A percentile compares a stretch with the other conserved stretches of the same genome.
Evolutionary conservation across 306 rosid species (phyloP).

Genomic region (Castanea mollissima): DNA sequence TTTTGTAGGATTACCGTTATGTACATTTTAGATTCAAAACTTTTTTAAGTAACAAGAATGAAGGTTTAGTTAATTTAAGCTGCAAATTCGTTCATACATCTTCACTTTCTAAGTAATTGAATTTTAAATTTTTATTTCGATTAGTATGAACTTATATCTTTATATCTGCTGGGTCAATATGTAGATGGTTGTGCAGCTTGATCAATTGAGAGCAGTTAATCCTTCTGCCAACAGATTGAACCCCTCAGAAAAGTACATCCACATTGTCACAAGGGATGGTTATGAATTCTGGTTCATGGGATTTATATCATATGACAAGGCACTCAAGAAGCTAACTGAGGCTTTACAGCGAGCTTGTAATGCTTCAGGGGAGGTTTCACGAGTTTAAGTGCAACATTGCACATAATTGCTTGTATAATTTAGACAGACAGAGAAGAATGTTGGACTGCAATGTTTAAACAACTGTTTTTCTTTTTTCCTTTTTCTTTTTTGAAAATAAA

Average conservation of each 20-base stretch:
- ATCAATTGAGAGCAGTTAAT: constrained; percentile 47
- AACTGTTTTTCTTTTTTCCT: too few relatives aligned
- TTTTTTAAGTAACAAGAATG: background rate
- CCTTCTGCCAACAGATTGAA: constrained; percentile 51
- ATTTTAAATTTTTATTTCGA: background rate
- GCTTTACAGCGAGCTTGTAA: constrained; percentile 30
- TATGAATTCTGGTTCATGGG: constrained; percentile 79
- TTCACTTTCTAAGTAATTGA: background rate
- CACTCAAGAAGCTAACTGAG: constrained; percentile 52
- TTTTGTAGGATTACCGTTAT: background rate
- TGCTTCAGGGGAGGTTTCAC: background rate
- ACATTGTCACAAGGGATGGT: constrained; percentile 51
- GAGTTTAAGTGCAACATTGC: background rate
- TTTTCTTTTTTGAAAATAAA: too few relatives aligned
- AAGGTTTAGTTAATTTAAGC: background rate
- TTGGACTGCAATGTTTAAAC: too few relatives aligned
- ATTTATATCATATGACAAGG: constrained; percentile 62
- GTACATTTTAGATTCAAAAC: too few relatives aligned
- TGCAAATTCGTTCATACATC: background rate
- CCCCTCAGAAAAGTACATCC: constrained; percentile 51
- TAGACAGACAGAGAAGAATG: too few relatives aligned
- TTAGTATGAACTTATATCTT: constrained; percentile 10
- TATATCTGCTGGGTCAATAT: background rate
- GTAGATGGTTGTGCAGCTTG: constrained; percentile 55
- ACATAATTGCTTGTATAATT: too few relatives aligned